A percentile compares a stretch with the other conserved stretches of the same genome.
Conservation (phyloP, 1,139 yeast species). For the Trichomonascaceae sp. region DNA sequence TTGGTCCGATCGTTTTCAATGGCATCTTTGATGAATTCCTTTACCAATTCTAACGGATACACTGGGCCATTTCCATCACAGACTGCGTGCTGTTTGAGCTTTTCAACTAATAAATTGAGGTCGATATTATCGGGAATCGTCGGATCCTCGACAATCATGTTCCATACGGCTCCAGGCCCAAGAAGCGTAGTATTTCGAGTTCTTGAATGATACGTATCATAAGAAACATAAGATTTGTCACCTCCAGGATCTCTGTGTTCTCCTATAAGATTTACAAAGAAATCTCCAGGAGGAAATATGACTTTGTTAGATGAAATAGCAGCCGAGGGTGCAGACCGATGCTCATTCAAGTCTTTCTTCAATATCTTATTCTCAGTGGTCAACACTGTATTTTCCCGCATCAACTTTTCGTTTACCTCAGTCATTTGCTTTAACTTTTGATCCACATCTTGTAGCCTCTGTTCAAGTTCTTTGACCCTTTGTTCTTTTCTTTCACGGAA, state of each 20-base stretch:
- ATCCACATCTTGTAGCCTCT: constrained; percentile 55
- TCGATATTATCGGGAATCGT: constrained; percentile 42
- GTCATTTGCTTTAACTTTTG: constrained; percentile 47
- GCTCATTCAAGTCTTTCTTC: constrained; percentile 2
- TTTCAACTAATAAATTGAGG: constrained; percentile 50
- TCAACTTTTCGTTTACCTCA: constrained; percentile 49
- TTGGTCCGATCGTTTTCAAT: neutral
- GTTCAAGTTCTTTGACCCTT: constrained; percentile 61
- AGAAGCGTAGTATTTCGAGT: constrained; percentile 41
- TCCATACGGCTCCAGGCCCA: constrained; percentile 81
- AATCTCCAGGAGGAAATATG: constrained; percentile 23
- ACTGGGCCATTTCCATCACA: constrained; percentile 89
- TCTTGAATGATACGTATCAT: constrained; percentile 12
- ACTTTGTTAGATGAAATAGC: constrained; percentile 3
- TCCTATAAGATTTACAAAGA: constrained; percentile 20
- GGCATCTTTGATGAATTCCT: constrained; percentile 15
- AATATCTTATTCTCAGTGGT: constrained; percentile 52
- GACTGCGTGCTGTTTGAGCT: constrained; percentile 57
- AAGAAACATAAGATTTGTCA: constrained; percentile 14
- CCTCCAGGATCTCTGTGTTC: constrained; percentile 17
- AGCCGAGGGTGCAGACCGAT: constrained; percentile 1
- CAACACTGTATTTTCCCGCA: constrained; percentile 49
- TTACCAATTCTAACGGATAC: constrained; percentile 34
- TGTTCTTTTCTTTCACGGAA: constrained; percentile 81
- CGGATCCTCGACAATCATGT: constrained; percentile 44